A percentile compares a stretch with the other conserved stretches of the same genome.
Conservation (phyloP, 2,329 filamentous ascomycete species). For the Berkeleyomyces basicola region DNA sequence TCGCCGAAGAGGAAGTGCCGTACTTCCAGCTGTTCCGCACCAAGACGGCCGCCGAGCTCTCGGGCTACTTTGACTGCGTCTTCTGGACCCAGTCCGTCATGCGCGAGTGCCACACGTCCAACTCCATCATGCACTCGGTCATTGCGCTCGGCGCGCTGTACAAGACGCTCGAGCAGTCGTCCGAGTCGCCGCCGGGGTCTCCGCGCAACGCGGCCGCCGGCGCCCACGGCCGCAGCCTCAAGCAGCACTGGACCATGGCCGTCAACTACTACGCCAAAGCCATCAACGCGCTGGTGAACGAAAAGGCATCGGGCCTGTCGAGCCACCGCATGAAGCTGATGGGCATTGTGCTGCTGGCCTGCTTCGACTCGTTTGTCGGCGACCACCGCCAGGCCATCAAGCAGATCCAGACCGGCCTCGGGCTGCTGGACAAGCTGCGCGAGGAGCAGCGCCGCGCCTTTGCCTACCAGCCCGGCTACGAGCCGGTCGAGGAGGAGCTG, state of each 20-base stretch:
- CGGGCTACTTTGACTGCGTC: slow-evolving; percentile 48
- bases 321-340: slow-evolving; percentile 42
- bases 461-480: slow-evolving; percentile 19
- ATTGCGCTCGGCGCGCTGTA: slow-evolving; percentile 50
- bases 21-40: slow-evolving; percentile 47
- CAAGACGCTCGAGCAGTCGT: slow-evolving; percentile 45
- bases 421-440: slow-evolving; percentile 36
- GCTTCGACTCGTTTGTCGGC: slow-evolving; percentile 51
- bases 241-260: slow-evolving; percentile 42
- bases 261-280: slow-evolving; percentile 43
- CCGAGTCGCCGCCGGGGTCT: slow-evolving; percentile 32
- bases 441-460: slow-evolving; percentile 24
- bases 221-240: slow-evolving; percentile 19
- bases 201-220: slow-evolving; percentile 20
- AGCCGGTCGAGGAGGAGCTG: slow-evolving; percentile 40
- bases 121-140: slow-evolving; percentile 46
- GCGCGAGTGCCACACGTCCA: slow-evolving; percentile 44
- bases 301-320: slow-evolving; percentile 26
- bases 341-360: slow-evolving; percentile 47
- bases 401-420: slow-evolving; percentile 43
- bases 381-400: slow-evolving; percentile 44
- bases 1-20: slow-evolving; percentile 28
- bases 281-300: slow-evolving; percentile 31
- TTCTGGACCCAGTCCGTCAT: slow-evolving; percentile 50
- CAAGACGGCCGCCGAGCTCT: slow-evolving; percentile 45